Evolutionary conservation across 1,139 yeast species (phyloP), one percentile per base, ranked within the genome.

Genomic region (Debaryomycetaceae sp.): DNA sequence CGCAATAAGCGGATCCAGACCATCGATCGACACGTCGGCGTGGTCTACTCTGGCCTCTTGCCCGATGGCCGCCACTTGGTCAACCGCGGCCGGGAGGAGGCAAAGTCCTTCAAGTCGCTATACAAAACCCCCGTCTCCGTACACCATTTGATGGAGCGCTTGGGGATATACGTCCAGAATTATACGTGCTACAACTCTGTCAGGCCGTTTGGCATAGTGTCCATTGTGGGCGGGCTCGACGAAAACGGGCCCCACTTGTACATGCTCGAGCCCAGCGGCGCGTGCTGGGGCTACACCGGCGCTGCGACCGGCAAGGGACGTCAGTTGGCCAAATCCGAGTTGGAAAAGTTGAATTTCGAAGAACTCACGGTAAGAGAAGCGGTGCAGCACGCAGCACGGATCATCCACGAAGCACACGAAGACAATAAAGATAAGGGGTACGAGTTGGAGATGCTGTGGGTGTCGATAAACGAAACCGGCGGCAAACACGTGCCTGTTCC

Each of bases 301-400:
- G 95, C 96, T 28, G 98, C 98, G 22, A 76, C 96, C 4, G 99
- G 99, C 37, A 92, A 90, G 55, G 98, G 98, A 27, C 77, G 97
- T 54, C 98, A 90, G 57, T 73, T 85, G 16, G 98, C 98, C 34
- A 87, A 86, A 57, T 81, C 90, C 14, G 98, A 92, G 57, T 69
- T 92, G 44, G 99, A 92, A 56, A 92, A 90, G 55, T 65, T 92
- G 43, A 81, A 86, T 40, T 63, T 75, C 37, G 79, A 75, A 31
- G 71, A 68, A 38, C 60, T 92, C 40, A 62, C 78, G 2, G 82
- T 77, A 7, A 69, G 60, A 40, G 94, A 87, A 16, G 98, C 95
- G 4, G 80, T 90, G 28, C 86, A 82, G 45, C 79, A 80, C 46
- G 98, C 97, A 19, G 97, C 97, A 13, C 79, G 77, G 52, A 86